These are phyloP conservation scores for Pleodorina starrii DNA, from an alignment of 139 green algal species.

Conservation along the genomic window DNA sequence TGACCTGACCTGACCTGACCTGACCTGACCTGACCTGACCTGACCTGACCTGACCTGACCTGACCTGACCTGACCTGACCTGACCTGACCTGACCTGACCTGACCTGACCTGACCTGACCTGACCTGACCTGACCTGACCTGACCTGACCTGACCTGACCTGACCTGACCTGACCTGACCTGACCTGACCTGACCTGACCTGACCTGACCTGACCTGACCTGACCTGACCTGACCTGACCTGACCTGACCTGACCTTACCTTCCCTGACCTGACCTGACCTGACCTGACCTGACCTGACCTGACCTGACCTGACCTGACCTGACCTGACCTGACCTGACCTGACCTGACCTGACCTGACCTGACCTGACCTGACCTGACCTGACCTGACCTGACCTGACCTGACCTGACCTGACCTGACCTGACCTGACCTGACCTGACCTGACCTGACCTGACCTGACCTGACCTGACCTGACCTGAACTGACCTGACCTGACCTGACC, in stretches of 20 bases:
- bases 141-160: background rate
- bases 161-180: background rate
- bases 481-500: too few species aligned
- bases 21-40: conserved; percentile 1
- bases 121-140: too few species aligned
- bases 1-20: conserved; percentile 1
- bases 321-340: background rate
- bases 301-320: background rate
- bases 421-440: too few species aligned
- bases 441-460: too few species aligned
- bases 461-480: too few species aligned
- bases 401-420: background rate
- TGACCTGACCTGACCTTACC: too few species aligned
- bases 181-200: background rate
- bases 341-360: background rate
- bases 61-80: background rate
- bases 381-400: background rate
- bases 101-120: too few species aligned
- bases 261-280: too few species aligned
- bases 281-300: too few species aligned
- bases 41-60: conserved; percentile 1
- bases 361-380: background rate
- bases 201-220: conserved; percentile 1
- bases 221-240: background rate
- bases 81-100: too few species aligned